A percentile compares a stretch with the other conserved stretches of the same genome.
Evolutionary conservation across 2,329 filamentous ascomycete genomes (phyloP).

Genomic region (Orbilia oligospora): DNA sequence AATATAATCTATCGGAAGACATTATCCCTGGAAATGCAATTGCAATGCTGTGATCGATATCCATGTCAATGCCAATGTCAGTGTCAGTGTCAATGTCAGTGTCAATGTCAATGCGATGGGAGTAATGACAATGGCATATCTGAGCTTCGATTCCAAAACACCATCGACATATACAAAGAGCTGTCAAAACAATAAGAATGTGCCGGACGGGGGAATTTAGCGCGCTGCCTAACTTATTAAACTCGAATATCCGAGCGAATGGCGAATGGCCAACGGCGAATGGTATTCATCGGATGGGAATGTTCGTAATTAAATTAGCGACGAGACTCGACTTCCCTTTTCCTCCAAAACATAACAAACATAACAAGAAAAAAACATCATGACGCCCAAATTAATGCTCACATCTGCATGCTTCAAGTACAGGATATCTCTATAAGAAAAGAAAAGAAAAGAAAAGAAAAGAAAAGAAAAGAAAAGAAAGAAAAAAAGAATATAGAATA

Average conservation of each 20-base stretch:
- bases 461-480: neutral
- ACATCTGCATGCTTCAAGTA: slow-evolving; percentile 1
- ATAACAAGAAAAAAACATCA: too few species aligned
- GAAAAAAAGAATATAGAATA: neutral
- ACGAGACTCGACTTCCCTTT: neutral
- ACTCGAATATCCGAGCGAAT: neutral
- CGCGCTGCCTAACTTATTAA: slow-evolving; percentile 9
- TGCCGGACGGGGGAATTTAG: neutral
- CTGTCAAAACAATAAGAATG: slow-evolving; percentile 29
- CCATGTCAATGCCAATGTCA: too few species aligned
- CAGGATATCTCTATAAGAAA: neutral
- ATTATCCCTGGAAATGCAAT: too few species aligned
- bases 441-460: neutral
- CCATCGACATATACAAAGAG: neutral
- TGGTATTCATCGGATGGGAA: neutral
- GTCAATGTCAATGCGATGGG: neutral
- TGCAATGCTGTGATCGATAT: neutral
- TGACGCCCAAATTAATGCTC: too few species aligned
- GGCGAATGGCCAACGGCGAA: slow-evolving; percentile 10
- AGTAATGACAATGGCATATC: neutral
- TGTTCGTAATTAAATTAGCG: neutral
- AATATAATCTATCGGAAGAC: neutral
- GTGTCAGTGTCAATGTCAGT: neutral
- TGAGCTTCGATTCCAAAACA: too few species aligned
- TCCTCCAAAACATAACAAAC: neutral